Evolutionary conservation across 805 yeast genomes (phyloP).

Genomic region (Nematodospora valgi): DNA sequence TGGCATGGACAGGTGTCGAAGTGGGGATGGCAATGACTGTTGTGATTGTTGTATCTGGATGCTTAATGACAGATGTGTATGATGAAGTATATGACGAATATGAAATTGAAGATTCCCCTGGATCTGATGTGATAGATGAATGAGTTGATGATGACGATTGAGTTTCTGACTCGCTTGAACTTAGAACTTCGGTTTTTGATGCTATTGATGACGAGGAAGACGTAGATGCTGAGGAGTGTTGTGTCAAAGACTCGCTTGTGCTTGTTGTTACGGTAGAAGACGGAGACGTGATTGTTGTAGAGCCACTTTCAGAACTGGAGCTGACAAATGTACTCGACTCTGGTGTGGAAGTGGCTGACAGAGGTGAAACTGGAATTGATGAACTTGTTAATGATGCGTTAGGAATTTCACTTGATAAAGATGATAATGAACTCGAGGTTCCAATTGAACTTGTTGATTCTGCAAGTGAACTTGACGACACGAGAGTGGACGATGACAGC

Average conservation of each 20-base stretch:
- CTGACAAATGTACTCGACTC: not conserved
- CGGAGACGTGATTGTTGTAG: not conserved
- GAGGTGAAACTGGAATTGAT: not conserved
- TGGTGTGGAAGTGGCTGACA: not conserved
- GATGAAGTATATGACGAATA: conserved; percentile 13
- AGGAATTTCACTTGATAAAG: not conserved
- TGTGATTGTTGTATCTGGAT: conserved; percentile 36
- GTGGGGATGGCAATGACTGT: conserved; percentile 39
- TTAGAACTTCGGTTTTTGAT: conserved; percentile 7
- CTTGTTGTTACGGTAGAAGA: conserved; percentile 3
- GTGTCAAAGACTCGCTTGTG: not conserved
- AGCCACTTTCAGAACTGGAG: not conserved
- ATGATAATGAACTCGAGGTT: not conserved
- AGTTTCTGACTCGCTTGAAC: conserved; percentile 1
- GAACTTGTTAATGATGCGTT: not conserved
- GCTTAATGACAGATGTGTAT: conserved; percentile 12
- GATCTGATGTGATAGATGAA: conserved; percentile 7
- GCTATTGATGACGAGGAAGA: conserved; percentile 8
- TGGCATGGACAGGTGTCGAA: conserved; percentile 16
- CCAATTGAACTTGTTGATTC: not conserved
- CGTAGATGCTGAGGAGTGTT: conserved; percentile 2
- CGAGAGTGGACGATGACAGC: not conserved
- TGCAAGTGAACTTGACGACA: not conserved
- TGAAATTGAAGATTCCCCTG: conserved; percentile 7
- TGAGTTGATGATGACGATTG: conserved; percentile 7